Evolutionary conservation across 2,329 filamentous ascomycete species (phyloP).

Genomic region (Moelleriella libera): DNA sequence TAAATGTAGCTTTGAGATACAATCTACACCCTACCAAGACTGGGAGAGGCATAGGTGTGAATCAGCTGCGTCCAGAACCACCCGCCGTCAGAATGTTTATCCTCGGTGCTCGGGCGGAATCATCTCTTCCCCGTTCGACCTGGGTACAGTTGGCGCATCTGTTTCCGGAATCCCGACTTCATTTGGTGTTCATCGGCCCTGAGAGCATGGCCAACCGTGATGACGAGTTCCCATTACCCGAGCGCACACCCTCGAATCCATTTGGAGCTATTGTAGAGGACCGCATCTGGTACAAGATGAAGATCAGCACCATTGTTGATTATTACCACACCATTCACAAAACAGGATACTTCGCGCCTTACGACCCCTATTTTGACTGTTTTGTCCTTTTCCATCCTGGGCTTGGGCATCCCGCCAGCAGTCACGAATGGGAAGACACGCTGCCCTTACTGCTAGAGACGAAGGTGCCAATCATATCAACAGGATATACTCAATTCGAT

Average conservation of each 20-base stretch:
- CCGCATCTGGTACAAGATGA: conserved; percentile 74
- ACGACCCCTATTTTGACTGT: conserved; percentile 96
- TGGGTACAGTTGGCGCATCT: conserved; percentile 93
- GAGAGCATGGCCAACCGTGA: conserved; percentile 94
- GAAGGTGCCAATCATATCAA: conserved; percentile 86
- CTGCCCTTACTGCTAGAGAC: conserved; percentile 84
- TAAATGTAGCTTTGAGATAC: conserved; percentile 63
- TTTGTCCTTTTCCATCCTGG: conserved; percentile 97
- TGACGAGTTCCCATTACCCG: conserved; percentile 79
- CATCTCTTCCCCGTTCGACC: conserved; percentile 80
- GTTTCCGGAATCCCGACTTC: conserved; percentile 83
- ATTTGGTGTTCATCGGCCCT: conserved; percentile 87
- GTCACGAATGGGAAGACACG: conserved; percentile 88
- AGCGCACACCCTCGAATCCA: conserved; percentile 72
- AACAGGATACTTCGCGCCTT: conserved; percentile 80
- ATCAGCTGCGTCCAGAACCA: conserved; percentile 68
- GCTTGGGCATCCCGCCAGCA: conserved; percentile 82
- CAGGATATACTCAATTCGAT: conserved; percentile 90
- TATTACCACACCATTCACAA: conserved; percentile 96
- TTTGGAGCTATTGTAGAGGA: conserved; percentile 93
- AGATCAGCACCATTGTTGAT: conserved; percentile 94
- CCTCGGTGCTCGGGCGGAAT: conserved; percentile 91
- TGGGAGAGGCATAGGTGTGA: conserved; percentile 60
- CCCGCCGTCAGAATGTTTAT: conserved; percentile 88
- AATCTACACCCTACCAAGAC: conserved; percentile 77